A percentile compares a stretch with the other conserved stretches of the same genome.
These are phyloP conservation scores for Mycena galericulata DNA, from an alignment of 768 basidiomycete genomes.

Conservation along the genomic window DNA sequence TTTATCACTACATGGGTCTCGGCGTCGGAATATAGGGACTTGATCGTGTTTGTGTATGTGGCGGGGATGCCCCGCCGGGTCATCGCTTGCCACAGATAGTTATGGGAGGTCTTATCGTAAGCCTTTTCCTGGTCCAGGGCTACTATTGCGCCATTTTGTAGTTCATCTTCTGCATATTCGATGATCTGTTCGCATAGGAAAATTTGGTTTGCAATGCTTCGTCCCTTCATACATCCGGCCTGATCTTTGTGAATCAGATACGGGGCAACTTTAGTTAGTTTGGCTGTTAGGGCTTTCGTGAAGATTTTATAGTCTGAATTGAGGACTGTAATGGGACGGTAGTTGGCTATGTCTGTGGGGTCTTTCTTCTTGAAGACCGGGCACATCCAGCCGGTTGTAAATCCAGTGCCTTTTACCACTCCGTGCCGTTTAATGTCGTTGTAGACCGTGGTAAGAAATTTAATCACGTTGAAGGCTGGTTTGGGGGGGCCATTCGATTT, in stretches of 20 bases:
- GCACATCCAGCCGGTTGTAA: slow-evolving; percentile 12
- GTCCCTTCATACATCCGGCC: slow-evolving; percentile 38
- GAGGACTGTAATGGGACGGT: not conserved
- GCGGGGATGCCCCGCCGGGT: not conserved
- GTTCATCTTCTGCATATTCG: slow-evolving; percentile 8
- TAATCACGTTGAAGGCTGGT: no score
- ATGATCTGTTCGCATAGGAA: slow-evolving; percentile 32
- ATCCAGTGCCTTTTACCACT: no score
- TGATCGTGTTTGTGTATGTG: slow-evolving; percentile 26
- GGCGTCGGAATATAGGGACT: slow-evolving; percentile 31
- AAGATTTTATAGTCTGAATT: not conserved
- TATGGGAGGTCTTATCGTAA: no score
- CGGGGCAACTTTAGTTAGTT: not conserved
- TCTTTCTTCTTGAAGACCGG: no score
- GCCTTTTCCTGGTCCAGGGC: no score
- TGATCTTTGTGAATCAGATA: slow-evolving; percentile 1
- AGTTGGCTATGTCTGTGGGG: not conserved
- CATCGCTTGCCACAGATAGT: not conserved
- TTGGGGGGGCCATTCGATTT: no score
- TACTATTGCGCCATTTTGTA: slow-evolving; percentile 27
- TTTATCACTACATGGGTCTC: slow-evolving; percentile 28
- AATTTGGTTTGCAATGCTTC: slow-evolving; percentile 38
- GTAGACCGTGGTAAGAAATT: no score
- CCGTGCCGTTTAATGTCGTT: no score
- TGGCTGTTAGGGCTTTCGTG: not conserved